These are phyloP conservation scores for Cyclocybe aegerita DNA, from an alignment of 768 basidiomycete species.

Conservation along the genomic window DNA sequence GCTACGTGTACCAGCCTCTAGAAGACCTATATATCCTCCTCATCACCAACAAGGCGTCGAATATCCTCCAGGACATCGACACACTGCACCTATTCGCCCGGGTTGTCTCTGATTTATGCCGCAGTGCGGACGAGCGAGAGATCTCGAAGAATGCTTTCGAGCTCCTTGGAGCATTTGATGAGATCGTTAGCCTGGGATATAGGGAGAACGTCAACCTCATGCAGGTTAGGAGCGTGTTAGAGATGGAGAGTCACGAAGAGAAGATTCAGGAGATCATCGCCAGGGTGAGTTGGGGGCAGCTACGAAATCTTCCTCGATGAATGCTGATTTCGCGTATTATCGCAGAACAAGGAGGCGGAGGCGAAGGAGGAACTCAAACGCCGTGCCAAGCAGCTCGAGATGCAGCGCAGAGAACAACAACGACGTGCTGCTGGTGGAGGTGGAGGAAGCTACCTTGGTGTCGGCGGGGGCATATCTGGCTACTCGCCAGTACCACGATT, in stretches of 20 bases:
- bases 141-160: conserved; percentile 91
- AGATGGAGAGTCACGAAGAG: conserved; percentile 92
- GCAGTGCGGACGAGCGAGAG: conserved; percentile 84
- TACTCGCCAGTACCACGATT: conserved; percentile 75
- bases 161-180: conserved; percentile 93
- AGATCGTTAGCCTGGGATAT: conserved; percentile 90
- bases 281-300: conserved; percentile 50
- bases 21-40: conserved; percentile 97
- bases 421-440: conserved; percentile 56
- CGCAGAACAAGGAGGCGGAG: conserved; percentile 96
- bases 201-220: conserved; percentile 75
- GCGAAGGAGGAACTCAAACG: conserved; percentile 99
- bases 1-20: conserved; percentile 95
- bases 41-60: conserved; percentile 98
- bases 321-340: conserved; percentile 2
- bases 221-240: conserved; percentile 75
- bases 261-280: conserved; percentile 99
- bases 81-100: conserved; percentile 93
- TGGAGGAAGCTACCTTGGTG: conserved; percentile 48
- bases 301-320: neutral
- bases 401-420: conserved; percentile 95
- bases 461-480: conserved; percentile 62
- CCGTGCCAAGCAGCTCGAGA: conserved; percentile 95
- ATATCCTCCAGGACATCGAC: conserved; percentile 97
- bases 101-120: conserved; percentile 89